phyloP scores from a whole-genome alignment of 768 basidiomycete species.

The Podaxis carcinomalis region DNA sequence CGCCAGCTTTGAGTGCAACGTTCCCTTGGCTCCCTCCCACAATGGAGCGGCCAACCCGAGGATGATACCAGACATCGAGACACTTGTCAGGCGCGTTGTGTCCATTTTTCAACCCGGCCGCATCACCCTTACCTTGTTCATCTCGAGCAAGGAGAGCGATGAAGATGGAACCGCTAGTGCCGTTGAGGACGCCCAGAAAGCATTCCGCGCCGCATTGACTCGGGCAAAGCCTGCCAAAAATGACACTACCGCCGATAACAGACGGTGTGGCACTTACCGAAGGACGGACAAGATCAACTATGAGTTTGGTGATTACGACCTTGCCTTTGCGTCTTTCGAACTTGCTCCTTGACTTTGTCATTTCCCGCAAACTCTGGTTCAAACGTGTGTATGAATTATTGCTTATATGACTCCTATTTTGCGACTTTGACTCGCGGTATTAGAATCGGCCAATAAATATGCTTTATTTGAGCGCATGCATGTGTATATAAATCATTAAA shows the following conservation, averaged over 20 bases:
- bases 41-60: conserved; percentile 19
- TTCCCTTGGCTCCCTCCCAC: conserved; percentile 54
- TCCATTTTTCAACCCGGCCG: conserved; percentile 88
- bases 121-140: conserved; percentile 85
- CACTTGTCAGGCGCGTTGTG: conserved; percentile 85
- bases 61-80: conserved; percentile 67
- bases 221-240: conserved; percentile 18
- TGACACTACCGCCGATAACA: neutral
- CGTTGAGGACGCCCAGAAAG: conserved; percentile 69
- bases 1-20: conserved; percentile 97
- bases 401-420: neutral
- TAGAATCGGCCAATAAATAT: neutral
- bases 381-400: neutral
- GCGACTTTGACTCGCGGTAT: neutral
- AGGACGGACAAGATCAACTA: conserved; percentile 98
- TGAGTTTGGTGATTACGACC: conserved; percentile 90
- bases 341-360: conserved; percentile 18
- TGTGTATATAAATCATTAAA: too few species aligned
- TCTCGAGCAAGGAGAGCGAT: conserved; percentile 58
- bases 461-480: too few species aligned
- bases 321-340: conserved; percentile 88
- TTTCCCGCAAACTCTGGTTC: neutral
- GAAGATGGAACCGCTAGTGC: conserved; percentile 40
- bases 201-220: conserved; percentile 61
- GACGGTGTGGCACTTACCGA: conserved; percentile 43